Evolutionary conservation across 331 rosid genomes (phyloP), one percentile per base, ranked within the genome.

Genomic region (Saraca asoca): DNA sequence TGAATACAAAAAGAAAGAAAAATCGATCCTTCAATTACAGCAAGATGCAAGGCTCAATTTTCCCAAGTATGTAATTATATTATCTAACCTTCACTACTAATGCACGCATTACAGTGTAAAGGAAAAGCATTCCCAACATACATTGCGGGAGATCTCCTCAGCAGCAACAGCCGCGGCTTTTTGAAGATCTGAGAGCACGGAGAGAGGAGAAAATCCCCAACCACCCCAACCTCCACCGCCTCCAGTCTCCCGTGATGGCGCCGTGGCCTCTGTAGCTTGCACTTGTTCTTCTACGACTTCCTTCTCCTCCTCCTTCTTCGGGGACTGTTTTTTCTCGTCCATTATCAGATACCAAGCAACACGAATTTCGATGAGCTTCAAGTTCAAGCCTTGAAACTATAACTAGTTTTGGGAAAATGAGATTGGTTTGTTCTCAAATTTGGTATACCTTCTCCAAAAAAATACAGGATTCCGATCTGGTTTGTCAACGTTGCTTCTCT

Each of bases 81-180:
- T 24, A 1, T 24, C 31, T 24, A 24, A 56, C 56, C 33, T 5
- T 45, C 51, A 18, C 39, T 62, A 58, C 19, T 15, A 49, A 72
- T 52, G 13, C 67, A 76, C 19, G 54, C 54, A 41, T 19, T 34
- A n/a, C n/a, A 34, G 62, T 43, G 46, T 7, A 42, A 42, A 43
- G 1, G 51, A 52, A 39, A 17, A 48, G 45, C 43, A 35, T 51
- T 4, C 8, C 29, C 63, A 15, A 69, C 87, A 58, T 76, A 94
- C 99, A 85, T 85, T 90, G 79, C 99, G 97, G 37, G 99, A 90
- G 84, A 94, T 90, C 86, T 94, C 99, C 61, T 94, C 95, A 2
- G 97, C 98, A 44, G 98, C 98, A 56, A 86, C 95, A 57, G 88
- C 87, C 0, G 97, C 99, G 39, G 96, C 99, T 39, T 90, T 90